phyloP scores from a whole-genome alignment of 139 green algal species.

The Gonium pectorale region DNA sequence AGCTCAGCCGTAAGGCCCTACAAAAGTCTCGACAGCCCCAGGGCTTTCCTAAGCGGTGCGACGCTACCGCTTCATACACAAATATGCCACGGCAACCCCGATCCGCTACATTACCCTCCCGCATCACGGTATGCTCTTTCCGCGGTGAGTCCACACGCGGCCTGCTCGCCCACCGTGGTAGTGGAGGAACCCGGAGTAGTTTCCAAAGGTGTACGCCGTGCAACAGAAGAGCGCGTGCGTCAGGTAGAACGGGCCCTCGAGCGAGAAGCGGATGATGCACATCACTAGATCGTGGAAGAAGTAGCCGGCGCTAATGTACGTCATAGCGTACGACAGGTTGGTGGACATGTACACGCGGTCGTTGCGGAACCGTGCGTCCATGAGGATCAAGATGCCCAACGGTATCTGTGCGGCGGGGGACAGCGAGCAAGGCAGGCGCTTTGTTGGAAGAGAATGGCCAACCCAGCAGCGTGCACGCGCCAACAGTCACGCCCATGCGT shows the following conservation, averaged over 20 bases:
- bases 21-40: too few relatives aligned
- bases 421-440: not conserved
- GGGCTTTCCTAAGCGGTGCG: too few relatives aligned
- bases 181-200: constrained; percentile 45
- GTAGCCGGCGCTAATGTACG: constrained; percentile 51
- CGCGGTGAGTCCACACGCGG: too few relatives aligned
- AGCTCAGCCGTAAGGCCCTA: too few relatives aligned
- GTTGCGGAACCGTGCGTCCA: constrained; percentile 18
- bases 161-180: constrained; percentile 50
- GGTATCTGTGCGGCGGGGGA: constrained; percentile 46
- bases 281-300: constrained; percentile 62
- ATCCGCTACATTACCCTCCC: too few relatives aligned
- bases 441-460: not conserved
- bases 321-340: constrained; percentile 42
- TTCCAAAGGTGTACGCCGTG: constrained; percentile 53
- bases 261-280: constrained; percentile 34
- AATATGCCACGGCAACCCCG: too few relatives aligned
- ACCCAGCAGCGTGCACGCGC: not conserved
- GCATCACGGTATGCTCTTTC: too few relatives aligned
- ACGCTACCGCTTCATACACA: too few relatives aligned
- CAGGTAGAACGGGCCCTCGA: constrained; percentile 51
- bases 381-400: constrained; percentile 46
- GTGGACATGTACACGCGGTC: constrained; percentile 48
- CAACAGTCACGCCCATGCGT: not conserved
- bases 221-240: constrained; percentile 57